Evolutionary conservation across 441 rosid genomes (phyloP), one percentile per base, ranked within the genome.

Genomic region (Daphne laureola): DNA sequence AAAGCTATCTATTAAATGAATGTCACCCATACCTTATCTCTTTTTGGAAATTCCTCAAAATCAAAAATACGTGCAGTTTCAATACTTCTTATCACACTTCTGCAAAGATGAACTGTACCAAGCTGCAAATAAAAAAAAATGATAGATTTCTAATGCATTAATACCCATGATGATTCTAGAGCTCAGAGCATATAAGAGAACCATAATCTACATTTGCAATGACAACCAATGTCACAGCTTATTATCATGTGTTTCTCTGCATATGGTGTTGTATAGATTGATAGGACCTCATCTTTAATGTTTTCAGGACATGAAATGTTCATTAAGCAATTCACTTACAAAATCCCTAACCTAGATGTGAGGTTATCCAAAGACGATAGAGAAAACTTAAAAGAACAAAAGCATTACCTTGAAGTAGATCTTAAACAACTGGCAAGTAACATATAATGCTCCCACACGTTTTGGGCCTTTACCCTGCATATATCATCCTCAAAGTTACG

Each of bases 41-140:
- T 75, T 68, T 69, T 81, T 49, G 95, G 98, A 69, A 93, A 93
- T 66, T 93, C 96, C 67, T 93, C 98, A 61, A 93, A 89, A 69
- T 93, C 86, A 69, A 89, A 92, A 58, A 89, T 84, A n/a, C 95
- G 81, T 18, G 94, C 97, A 64, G 98, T 83, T 78, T 89, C 96
- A 49, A 93, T 93, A 68, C 98, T 93, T 75, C 97, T 74, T 61
- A 93, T 93, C 13, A 93, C 96, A 83, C 98, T 93, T 63, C 96
- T 81, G 66, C 97, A 89, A 57, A 89, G 94, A 72, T 92, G 84
- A 68, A 89, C 96, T 7, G 97, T 92, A 57, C 98, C 97, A 58
- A 92, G 98, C 97, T 89, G 90, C 71, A 64, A 31, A 68, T 12
- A 51, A 56, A 59, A 58, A 47, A 53, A 50, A 21, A 21, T 0